Evolutionary conservation across 164 flowering plant genomes (phyloP), one percentile per base, ranked within the genome.

Genomic region (Brasenia schreberi): DNA sequence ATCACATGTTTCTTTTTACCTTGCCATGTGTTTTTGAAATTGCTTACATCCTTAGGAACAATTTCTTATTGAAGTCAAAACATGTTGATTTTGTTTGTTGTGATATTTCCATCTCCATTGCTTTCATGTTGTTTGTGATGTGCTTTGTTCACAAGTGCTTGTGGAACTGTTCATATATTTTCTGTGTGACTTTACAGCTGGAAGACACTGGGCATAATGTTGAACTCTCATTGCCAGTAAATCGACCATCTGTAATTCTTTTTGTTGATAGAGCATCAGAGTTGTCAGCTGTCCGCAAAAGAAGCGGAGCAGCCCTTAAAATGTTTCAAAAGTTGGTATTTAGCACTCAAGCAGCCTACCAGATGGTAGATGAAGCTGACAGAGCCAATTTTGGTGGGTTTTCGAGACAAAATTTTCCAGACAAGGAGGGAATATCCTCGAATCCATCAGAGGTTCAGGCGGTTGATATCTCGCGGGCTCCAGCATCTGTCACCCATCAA

Each of bases 221-320:
- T 65, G 80, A 79, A 61, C 78, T 82, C 62, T 67, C 78, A 74
- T 70, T 94, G 64, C 90, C 95, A 65, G 80, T 77, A 69, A 76
- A 85, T 71, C 70, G 67, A 76, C 96, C 96, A 69, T 84, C 96
- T 11, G 52, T 91, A 16, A 71, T 94, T 63, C 85, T 94, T 62
- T 94, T 89, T 70, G 81, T 91, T 68, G 99, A 94, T 80, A 86
- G 96, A 78, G 85, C 85, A 64, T 86, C 96, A 58, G 84, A 81
- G 58, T 83, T 81, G 12, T 67, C 75, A 52, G 75, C 79, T 62
- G 72, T 68, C 63, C 84, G 77, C 76, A 74, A 63, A 72, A 81
- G 77, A 73, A 84, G 96, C 78, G 74, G 65, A 71, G 80, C 74
- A 59, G 95, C 92, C 68, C 88, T 94, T 68, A 70, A 70, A 43